Evolutionary conservation across 352 stramenopile species (phyloP).

Genomic region (Globisporangium spinosum): DNA sequence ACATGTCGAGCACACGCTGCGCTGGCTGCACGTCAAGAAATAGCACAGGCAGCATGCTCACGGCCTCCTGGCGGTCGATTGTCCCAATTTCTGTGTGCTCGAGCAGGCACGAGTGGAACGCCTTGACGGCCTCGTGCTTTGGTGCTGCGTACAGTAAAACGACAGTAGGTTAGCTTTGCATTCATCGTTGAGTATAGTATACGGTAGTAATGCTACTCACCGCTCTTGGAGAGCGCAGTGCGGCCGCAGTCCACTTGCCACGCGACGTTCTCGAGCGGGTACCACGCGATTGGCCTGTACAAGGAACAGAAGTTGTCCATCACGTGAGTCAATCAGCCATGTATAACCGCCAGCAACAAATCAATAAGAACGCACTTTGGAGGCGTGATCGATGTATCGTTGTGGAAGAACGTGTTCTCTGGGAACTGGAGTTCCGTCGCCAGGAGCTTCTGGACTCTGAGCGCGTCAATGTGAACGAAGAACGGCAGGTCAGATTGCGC

Average conservation of each 20-base stretch:
- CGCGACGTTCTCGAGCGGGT: slow-evolving; percentile 69
- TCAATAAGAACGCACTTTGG: slow-evolving; percentile 36
- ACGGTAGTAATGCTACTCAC: slow-evolving; percentile 20
- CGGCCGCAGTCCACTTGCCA: slow-evolving; percentile 84
- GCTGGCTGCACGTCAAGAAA: slow-evolving; percentile 92
- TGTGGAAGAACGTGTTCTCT: slow-evolving; percentile 44
- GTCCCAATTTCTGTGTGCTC: slow-evolving; percentile 89
- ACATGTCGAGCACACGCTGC: slow-evolving; percentile 85
- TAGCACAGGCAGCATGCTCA: slow-evolving; percentile 97
- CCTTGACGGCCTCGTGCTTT: slow-evolving; percentile 76
- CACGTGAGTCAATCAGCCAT: neutral
- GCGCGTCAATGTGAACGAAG: neutral
- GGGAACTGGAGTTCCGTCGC: slow-evolving; percentile 58
- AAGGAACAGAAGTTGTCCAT: neutral
- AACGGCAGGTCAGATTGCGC: neutral
- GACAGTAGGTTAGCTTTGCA: neutral
- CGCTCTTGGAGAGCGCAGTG: slow-evolving; percentile 76
- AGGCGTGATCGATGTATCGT: slow-evolving; percentile 52
- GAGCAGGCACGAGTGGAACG: slow-evolving; percentile 92
- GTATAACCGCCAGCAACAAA: neutral
- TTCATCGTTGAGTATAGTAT: neutral
- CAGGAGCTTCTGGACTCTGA: slow-evolving; percentile 48
- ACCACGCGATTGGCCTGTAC: slow-evolving; percentile 65
- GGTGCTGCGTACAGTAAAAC: slow-evolving; percentile 33
- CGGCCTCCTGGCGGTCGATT: slow-evolving; percentile 96